These are phyloP conservation scores for Chlorella sp. DNA, from an alignment of 139 green algal genomes.

Conservation along the genomic window DNA sequence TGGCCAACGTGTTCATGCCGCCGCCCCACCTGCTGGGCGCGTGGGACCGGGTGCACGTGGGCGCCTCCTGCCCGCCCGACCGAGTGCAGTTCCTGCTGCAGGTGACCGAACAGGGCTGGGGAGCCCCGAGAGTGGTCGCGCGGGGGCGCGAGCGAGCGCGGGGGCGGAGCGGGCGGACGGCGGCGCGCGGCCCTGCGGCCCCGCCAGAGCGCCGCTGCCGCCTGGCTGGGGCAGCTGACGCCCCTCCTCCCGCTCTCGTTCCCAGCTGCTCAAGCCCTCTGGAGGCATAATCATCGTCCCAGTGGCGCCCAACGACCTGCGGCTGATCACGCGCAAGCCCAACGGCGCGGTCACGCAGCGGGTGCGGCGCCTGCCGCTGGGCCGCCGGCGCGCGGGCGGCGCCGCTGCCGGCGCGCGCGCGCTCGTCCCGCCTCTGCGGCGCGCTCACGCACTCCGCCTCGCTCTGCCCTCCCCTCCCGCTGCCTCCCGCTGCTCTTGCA, in stretches of 20 bases:
- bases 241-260: not conserved
- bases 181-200: constrained; percentile 45
- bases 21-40: constrained; percentile 28
- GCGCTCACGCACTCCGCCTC: not conserved
- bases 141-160: no score
- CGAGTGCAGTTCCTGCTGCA: constrained; percentile 43
- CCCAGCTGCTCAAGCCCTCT: not conserved
- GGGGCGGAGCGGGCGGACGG: no score
- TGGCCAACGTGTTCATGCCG: constrained; percentile 65
- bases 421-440: not conserved
- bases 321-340: constrained; percentile 32
- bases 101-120: no score
- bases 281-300: constrained; percentile 52
- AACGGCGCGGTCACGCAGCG: constrained; percentile 39
- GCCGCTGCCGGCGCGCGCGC: no score
- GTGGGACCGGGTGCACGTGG: constrained; percentile 68
- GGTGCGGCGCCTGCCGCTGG: constrained; percentile 5
- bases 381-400: not conserved
- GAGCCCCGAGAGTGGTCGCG: no score
- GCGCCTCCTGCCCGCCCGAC: constrained; percentile 50
- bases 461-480: not conserved
- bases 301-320: constrained; percentile 49
- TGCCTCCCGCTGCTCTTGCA: not conserved
- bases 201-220: constrained; percentile 20
- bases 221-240: not conserved